Evolutionary conservation across 106 monocot genomes (phyloP).

Genomic region (Dendrobium huoshanense): DNA sequence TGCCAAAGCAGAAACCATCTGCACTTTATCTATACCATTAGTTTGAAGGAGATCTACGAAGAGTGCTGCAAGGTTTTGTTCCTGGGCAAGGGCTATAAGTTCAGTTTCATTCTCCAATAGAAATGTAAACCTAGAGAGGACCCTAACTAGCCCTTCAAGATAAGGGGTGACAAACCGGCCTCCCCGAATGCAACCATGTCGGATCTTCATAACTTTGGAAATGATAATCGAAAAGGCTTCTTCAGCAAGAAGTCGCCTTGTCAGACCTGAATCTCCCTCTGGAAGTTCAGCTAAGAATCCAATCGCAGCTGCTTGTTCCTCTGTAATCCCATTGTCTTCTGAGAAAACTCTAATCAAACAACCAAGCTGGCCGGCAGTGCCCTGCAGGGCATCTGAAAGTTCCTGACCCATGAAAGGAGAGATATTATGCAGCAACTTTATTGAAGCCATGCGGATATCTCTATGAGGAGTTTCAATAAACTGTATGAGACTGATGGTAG

Average conservation of each 20-base stretch:
- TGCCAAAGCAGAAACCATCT: slow-evolving; percentile 59
- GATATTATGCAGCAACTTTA: slow-evolving; percentile 76
- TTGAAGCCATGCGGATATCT: slow-evolving; percentile 62
- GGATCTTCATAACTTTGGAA: slow-evolving; percentile 43
- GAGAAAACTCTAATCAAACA: slow-evolving; percentile 52
- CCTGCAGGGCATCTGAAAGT: slow-evolving; percentile 55
- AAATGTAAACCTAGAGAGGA: slow-evolving; percentile 71
- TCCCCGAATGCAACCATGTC: slow-evolving; percentile 47
- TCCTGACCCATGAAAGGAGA: slow-evolving; percentile 77
- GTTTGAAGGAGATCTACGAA: slow-evolving; percentile 73
- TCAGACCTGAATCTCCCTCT: slow-evolving; percentile 57
- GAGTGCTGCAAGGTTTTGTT: slow-evolving; percentile 50
- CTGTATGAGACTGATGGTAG: slow-evolving; percentile 78
- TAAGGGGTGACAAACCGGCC: slow-evolving; percentile 53
- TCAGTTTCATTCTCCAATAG: slow-evolving; percentile 42
- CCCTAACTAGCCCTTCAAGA: slow-evolving; percentile 65
- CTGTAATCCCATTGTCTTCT: slow-evolving; percentile 60
- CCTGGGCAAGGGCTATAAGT: slow-evolving; percentile 33
- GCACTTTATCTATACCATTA: slow-evolving; percentile 71
- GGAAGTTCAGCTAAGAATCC: slow-evolving; percentile 79
- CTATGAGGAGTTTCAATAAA: slow-evolving; percentile 76
- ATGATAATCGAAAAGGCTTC: slow-evolving; percentile 59
- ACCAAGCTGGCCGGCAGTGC: slow-evolving; percentile 50
- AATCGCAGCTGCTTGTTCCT: slow-evolving; percentile 84
- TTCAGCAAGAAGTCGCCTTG: slow-evolving; percentile 51